phyloP scores from a whole-genome alignment of 768 basidiomycete species.

The Chalciporus pseudorubinellus region DNA sequence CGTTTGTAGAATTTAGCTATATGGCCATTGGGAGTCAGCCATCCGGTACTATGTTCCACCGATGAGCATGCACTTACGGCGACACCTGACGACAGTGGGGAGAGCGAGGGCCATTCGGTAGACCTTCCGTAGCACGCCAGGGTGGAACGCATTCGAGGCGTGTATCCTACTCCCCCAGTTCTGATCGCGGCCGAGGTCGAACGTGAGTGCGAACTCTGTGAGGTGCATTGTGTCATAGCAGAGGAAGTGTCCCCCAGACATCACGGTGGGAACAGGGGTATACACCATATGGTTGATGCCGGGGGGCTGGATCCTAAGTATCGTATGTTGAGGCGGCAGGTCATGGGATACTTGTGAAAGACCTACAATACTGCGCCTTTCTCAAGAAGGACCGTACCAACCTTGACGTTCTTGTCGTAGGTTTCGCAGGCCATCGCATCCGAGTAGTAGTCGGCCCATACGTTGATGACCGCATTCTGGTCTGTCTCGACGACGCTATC shows the following conservation, averaged over 20 bases:
- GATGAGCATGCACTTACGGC: too few relatives aligned
- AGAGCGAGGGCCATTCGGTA: neutral
- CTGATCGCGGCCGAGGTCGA: neutral
- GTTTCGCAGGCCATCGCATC: neutral
- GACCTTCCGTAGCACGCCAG: neutral
- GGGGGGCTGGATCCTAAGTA: slow-evolving; percentile 1
- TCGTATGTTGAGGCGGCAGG: neutral
- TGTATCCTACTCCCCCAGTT: neutral
- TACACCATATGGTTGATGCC: neutral
- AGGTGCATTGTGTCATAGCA: slow-evolving; percentile 1
- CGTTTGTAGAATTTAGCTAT: too few relatives aligned
- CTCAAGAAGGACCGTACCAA: neutral
- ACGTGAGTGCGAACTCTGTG: neutral
- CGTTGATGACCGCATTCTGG: neutral
- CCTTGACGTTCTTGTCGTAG: neutral
- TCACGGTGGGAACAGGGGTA: neutral
- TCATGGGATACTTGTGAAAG: neutral
- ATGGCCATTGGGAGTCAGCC: too few relatives aligned
- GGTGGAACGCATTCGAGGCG: neutral
- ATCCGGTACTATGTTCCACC: too few relatives aligned
- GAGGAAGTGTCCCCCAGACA: neutral
- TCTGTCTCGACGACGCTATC: neutral
- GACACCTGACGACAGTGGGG: neutral
- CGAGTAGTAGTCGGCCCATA: neutral
- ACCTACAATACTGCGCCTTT: neutral